Evolutionary conservation across 805 yeast species (phyloP).

Genomic region (Pichia pseudocactophila): DNA sequence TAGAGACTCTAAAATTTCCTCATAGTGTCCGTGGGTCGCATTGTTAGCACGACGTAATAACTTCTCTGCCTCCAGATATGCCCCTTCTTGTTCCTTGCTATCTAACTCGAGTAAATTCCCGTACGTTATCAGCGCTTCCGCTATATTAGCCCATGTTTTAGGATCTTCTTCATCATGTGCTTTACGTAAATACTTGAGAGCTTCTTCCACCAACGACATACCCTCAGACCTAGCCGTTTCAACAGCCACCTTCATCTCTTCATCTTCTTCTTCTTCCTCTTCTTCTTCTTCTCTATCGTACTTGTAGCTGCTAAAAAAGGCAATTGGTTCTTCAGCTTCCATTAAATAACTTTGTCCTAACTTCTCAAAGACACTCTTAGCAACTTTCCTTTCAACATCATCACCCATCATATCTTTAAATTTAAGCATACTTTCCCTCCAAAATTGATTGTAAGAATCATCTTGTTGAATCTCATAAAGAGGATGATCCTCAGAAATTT

Average conservation of each 20-base stretch:
- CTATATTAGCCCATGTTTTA: conserved; percentile 70
- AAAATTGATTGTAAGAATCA: conserved; percentile 42
- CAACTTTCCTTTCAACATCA: conserved; percentile 7
- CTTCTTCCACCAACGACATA: conserved; percentile 37
- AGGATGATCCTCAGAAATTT: conserved; percentile 47
- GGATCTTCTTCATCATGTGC: conserved; percentile 71
- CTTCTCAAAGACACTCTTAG: conserved; percentile 32
- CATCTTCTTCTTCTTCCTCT: conserved; percentile 19
- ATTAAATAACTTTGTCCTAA: conserved; percentile 56
- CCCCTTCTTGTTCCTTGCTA: conserved; percentile 54
- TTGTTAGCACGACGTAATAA: conserved; percentile 64
- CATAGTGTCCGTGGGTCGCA: conserved; percentile 69
- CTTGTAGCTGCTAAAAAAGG: conserved; percentile 43
- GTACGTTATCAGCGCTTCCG: conserved; percentile 75
- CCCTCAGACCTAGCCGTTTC: conserved; percentile 44
- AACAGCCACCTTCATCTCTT: conserved; percentile 25
- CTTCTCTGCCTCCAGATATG: conserved; percentile 62
- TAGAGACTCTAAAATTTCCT: conserved; percentile 48
- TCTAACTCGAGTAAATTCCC: conserved; percentile 68
- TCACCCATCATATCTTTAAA: conserved; percentile 26
- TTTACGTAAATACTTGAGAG: conserved; percentile 46
- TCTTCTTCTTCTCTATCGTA: conserved; percentile 42
- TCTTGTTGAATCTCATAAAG: conserved; percentile 33
- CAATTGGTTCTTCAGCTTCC: conserved; percentile 56
- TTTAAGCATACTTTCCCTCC: conserved; percentile 37